Base-by-base conservation (phyloP, 163 green algal genomes). In the Botryococcus braunii region DNA sequence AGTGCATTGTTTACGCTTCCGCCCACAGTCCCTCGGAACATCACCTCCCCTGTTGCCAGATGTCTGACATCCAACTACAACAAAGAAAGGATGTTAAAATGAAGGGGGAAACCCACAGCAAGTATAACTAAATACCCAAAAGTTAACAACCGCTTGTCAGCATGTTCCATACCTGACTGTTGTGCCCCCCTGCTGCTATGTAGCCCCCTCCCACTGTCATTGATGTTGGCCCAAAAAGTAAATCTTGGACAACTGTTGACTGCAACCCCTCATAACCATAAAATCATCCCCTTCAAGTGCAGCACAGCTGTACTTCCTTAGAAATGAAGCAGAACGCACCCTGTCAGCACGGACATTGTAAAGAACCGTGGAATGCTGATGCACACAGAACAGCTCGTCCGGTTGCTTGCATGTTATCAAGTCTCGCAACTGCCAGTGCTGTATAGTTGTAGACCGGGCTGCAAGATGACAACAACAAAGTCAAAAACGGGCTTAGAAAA, bases 401-500 rank as follows among this genome's bases (percentile, higher is more conserved):
- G 76, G 74, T 2, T 69, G 62, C 31, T 82, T 69, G 63, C 85
- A 83, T 21, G 80, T 76, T 13, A 95, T 70, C 57, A 95, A 72
- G 69, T 95, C 88, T 0, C 86, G 77, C 62, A 95, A 76, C 85
- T 94, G 87, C 87, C 87, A 94, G 76, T 92, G 86, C 70, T 86
- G 79, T 1, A 92, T 86, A 0, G 73, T 85, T 4, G 77, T 85
- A 8, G 68, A 64, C 37, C 68, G 75, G 32, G 60, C 79, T 85
- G 68, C 55, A 65, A n/a, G n/a, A n/a, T n/a, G n/a, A 21, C 9
- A 11, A 52, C 43, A 52, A 13, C 43, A 17, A 13, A 27, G 43
- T 13, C 43, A 52, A 52, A 17, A 13, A 52, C 13, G 13, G 43
- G 13, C 43, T 27, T 52, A 52, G 13, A 52, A 52, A 52, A 17